A percentile compares a stretch with the other conserved stretches of the same genome.
Evolutionary conservation across 371 early-diverging fungal genomes (phyloP).

Genomic region (Mucor irregularis): DNA sequence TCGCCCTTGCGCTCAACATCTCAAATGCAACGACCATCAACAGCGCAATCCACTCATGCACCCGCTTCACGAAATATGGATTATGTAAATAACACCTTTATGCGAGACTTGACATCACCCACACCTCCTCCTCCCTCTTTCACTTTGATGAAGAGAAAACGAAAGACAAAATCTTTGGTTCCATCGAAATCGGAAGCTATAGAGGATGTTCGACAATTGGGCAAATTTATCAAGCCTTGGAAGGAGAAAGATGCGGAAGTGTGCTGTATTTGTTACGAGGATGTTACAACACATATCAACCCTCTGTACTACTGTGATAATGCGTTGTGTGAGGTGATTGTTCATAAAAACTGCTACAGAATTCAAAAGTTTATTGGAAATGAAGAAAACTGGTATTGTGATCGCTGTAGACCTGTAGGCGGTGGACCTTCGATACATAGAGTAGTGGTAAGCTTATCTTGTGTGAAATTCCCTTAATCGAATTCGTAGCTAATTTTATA

Average conservation of each 20-base stretch:
- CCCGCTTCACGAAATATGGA: too few species aligned
- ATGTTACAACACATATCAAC: slow-evolving; percentile 32
- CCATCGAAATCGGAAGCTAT: not conserved
- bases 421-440: slow-evolving; percentile 23
- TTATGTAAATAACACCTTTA: too few species aligned
- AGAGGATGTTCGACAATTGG: not conserved
- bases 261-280: slow-evolving; percentile 52
- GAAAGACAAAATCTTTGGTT: not conserved
- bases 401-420: slow-evolving; percentile 34
- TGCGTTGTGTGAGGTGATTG: slow-evolving; percentile 48
- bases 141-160: not conserved
- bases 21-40: too few species aligned
- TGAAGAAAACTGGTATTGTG: slow-evolving; percentile 20
- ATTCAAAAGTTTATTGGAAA: slow-evolving; percentile 15
- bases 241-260: slow-evolving; percentile 34
- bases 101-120: too few species aligned
- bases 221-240: not conserved
- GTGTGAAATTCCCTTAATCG: slow-evolving; percentile 23
- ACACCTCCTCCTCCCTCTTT: not conserved
- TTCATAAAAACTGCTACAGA: slow-evolving; percentile 52
- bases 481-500: not conserved
- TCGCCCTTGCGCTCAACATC: too few species aligned
- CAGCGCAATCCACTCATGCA: too few species aligned
- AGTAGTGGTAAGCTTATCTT: slow-evolving; percentile 16
- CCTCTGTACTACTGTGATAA: slow-evolving; percentile 54